Percentiles rank a stretch among this genome's conserved stretches.
Conservation (phyloP, 345 rosid genomes). For the Melastoma malabathricum region DNA sequence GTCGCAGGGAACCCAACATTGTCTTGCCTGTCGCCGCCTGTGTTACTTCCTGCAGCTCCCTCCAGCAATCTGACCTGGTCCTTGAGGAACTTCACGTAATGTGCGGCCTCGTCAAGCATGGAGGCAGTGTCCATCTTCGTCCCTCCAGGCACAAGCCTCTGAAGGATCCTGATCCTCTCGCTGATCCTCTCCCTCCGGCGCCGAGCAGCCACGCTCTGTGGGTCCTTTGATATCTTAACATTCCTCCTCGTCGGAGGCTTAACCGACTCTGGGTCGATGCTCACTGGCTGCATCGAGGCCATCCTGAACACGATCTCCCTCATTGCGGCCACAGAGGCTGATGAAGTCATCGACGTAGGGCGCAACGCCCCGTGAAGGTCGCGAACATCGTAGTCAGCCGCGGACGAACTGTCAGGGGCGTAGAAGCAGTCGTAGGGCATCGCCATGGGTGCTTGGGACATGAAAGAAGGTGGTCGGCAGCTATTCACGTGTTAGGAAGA, state of each 20-base stretch:
- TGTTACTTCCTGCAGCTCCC: conserved; percentile 14
- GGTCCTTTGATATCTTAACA: conserved; percentile 62
- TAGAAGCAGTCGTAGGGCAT: too few relatives aligned
- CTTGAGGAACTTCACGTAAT: conserved; percentile 62
- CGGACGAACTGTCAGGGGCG: too few relatives aligned
- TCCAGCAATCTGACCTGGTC: conserved; percentile 49
- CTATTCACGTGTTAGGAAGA: too few relatives aligned
- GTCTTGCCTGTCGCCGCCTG: conserved; percentile 4
- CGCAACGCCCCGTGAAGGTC: too few relatives aligned
- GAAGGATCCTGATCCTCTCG: conserved; percentile 50
- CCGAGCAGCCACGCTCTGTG: conserved; percentile 62
- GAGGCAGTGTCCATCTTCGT: conserved; percentile 78
- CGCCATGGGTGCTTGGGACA: too few relatives aligned
- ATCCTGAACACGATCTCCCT: conserved; percentile 61
- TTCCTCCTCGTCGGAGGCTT: conserved; percentile 55
- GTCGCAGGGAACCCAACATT: background rate
- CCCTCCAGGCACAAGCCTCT: conserved; percentile 64
- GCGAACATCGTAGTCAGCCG: too few relatives aligned
- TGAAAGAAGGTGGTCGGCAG: too few relatives aligned
- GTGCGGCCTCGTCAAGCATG: conserved; percentile 64
- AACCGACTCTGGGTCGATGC: conserved; percentile 52
- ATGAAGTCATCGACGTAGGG: background rate
- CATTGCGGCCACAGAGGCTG: conserved; percentile 46
- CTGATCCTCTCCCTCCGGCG: conserved; percentile 61
- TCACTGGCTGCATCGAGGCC: conserved; percentile 64